Conservation (phyloP, 2,329 filamentous ascomycete species). For the Ustilaginoidea virens region DNA sequence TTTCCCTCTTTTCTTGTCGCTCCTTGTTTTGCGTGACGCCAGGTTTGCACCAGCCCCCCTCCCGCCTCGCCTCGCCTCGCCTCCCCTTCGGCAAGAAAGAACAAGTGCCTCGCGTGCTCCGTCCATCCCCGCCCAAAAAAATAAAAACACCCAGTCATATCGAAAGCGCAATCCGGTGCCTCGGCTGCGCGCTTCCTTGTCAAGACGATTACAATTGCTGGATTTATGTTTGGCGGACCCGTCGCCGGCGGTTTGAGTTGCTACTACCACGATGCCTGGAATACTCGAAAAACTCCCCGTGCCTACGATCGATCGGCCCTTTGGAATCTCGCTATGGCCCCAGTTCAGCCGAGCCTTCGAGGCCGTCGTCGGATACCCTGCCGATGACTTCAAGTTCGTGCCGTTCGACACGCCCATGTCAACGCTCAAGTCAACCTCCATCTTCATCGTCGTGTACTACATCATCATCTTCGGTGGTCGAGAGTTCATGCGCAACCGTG, state of each 20-base stretch:
- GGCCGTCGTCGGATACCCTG: constrained; percentile 61
- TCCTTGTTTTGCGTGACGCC: constrained; percentile 13
- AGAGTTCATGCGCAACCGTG: constrained; percentile 77
- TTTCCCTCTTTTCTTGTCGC: constrained; percentile 19
- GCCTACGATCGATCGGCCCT: constrained; percentile 80
- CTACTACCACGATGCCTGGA: constrained; percentile 21
- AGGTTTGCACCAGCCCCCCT: constrained; percentile 1
- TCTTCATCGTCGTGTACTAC: constrained; percentile 81
- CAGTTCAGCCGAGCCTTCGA: constrained; percentile 83
- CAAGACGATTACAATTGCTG: too few species aligned
- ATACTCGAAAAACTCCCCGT: constrained; percentile 43
- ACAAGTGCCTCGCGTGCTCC: background rate
- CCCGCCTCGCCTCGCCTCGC: too few species aligned
- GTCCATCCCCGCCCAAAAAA: too few species aligned
- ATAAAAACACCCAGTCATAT: too few species aligned
- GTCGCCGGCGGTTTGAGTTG: too few species aligned
- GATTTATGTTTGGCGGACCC: too few species aligned
- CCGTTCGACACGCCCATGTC: constrained; percentile 77
- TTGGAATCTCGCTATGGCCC: constrained; percentile 84
- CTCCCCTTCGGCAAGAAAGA: too few species aligned
- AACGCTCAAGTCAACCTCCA: constrained; percentile 66
- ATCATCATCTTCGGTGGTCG: constrained; percentile 83
- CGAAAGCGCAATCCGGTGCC: too few species aligned
- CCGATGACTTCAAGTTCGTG: constrained; percentile 73
- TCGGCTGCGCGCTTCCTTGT: too few species aligned